These are phyloP conservation scores for Nemania bipapillata DNA, from an alignment of 2,329 filamentous ascomycete species.

Conservation along the genomic window DNA sequence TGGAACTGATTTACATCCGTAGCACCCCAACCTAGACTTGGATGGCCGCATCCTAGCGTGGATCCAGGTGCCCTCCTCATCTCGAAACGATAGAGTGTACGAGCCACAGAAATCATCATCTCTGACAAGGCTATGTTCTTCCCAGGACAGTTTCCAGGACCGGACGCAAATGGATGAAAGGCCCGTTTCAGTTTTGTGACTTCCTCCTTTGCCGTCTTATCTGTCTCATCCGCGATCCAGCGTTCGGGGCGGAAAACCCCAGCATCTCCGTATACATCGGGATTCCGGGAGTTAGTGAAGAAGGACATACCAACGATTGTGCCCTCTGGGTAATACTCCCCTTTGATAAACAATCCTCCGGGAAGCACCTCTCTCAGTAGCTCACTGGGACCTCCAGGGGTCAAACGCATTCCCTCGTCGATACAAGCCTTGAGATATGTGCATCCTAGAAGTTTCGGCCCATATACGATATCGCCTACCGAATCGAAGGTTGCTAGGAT, in stretches of 20 bases:
- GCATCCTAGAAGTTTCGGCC: conserved; percentile 39
- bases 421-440: conserved; percentile 44
- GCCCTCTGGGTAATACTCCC: conserved; percentile 41
- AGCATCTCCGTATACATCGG: conserved; percentile 36
- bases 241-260: conserved; percentile 43
- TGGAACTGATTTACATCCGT: conserved; percentile 39
- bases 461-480: conserved; percentile 38
- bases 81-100: conserved; percentile 42
- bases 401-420: conserved; percentile 46
- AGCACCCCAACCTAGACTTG: conserved; percentile 36
- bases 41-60: conserved; percentile 37
- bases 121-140: conserved; percentile 44
- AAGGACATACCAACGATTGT: conserved; percentile 40
- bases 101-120: conserved; percentile 43
- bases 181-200: conserved; percentile 15
- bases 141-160: conserved; percentile 39
- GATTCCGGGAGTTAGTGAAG: conserved; percentile 34
- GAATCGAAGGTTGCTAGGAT: conserved; percentile 30
- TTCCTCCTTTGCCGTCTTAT: conserved; percentile 15
- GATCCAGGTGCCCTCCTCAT: conserved; percentile 42
- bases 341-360: conserved; percentile 38
- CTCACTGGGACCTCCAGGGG: conserved; percentile 36
- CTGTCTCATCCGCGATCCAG: conserved; percentile 40
- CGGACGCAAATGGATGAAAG: conserved; percentile 42
- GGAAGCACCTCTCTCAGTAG: conserved; percentile 41